Evolutionary conservation across 306 rosid species (phyloP), one percentile per base, ranked within the genome.

Genomic region (Glycine latifolia): DNA sequence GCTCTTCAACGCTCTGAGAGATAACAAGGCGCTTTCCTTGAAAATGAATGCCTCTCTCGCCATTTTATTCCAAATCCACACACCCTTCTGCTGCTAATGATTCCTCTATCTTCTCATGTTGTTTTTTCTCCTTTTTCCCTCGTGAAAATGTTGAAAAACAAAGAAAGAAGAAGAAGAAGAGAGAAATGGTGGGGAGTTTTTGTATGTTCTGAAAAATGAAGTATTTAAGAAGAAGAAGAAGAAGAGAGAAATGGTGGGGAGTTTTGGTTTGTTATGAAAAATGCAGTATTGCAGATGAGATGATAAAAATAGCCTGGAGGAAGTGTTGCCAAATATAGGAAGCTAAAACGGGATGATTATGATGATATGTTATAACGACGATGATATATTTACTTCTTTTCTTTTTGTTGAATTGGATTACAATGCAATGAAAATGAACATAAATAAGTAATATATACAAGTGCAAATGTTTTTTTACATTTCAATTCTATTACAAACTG

Each of bases 1-100:
- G 68, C 89, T 90, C 86, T 85, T 87, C 86, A 91, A 69, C 2
- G 90, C 87, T 37, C 87, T 91, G 10, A 79, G 37, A 7, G 98
- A 89, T 54, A 88, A 75, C 52, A 60, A 26, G 2, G 81, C 84
- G 6, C 84, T 79, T 75, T 71, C 84, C 50, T 84, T 84, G 61
- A 84, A 60, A 16, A 84, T 79, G 67, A 58, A 68, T 26, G 87
- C 87, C 10, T 84, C 87, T 11, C 81, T 79, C 0, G 87, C 84
- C 87, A 79, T 79, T 67, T 20, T 43, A 4, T 16, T 73, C 5
- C 37, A 26, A 73, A 63, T 33, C 47, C 61, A 71, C 67, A 35
- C 46, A 83, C 75, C 79, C 79, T 77, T 77, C 71, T 62, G 11
- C 63, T 59, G n/a, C 59, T 12, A 47, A 81, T 10, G 60, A 47